Base-by-base conservation (phyloP, 768 basidiomycete species). In the Baorangia bicolor region DNA sequence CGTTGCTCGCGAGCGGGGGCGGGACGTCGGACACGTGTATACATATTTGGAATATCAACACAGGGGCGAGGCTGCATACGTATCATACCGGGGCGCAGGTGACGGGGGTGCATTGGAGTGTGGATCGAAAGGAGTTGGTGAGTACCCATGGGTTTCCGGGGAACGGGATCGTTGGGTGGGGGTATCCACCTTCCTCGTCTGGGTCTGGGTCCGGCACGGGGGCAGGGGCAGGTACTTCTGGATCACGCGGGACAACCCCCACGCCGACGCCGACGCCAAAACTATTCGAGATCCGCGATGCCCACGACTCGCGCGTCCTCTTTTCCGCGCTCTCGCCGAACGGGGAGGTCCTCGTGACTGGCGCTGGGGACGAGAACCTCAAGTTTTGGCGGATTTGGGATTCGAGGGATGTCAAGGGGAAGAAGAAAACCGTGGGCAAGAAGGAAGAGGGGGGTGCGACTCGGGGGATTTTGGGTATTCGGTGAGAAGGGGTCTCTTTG, bases 351-450 rank as follows among this genome's bases (percentile, higher is more conserved):
- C 87, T 99, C 11, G 90, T 86, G 60, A 98, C 96, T 0, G 93
- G 91, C 10, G 93, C 92, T 2, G 90, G 90, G 0, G 97, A 98
- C 66, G 96, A 98, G 78, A 95, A 95, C 66, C 77, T 98, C 64
- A 98, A 98, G 77, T 96, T 96, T 74, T 96, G 94, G 94, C 83
- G 85, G 55, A 80, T 92, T 37, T 92, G 90, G 90, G 90, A 91
- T 46, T 71, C 79, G 39, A 77, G 74, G 10, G 75, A 73, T 59
- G 35, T 38, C 41, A 79, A 75, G 64, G 57, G 55, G 3, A 70
- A 72, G 37, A 66, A 65, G 55, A 70, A 71, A 62, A 58, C 57
- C 33, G 55, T 44, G n/a, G 48, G 60, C n/a, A 62, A 62, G 33
- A 61, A 69, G 55, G 77, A 78, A 38, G 74, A 76, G 40, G 72